phyloP scores from a whole-genome alignment of 192 early-diverging fungal genomes.

The Linnemannia schmuckeri region DNA sequence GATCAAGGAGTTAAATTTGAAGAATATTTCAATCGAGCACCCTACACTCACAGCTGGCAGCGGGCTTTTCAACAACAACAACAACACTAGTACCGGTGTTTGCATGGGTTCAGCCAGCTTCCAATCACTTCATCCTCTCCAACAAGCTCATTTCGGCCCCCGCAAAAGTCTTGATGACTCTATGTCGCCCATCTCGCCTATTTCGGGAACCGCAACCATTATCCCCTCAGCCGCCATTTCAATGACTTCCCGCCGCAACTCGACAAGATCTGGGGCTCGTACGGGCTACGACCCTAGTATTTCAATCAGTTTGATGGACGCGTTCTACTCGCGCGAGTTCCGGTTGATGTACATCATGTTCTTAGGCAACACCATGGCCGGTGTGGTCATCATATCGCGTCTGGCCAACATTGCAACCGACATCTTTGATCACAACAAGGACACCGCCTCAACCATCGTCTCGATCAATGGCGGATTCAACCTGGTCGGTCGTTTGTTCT shows the following conservation, averaged over 20 bases:
- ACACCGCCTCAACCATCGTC: constrained; percentile 65
- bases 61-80: not conserved
- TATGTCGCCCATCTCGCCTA: constrained; percentile 25
- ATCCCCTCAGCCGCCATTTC: constrained; percentile 22
- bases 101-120: not conserved
- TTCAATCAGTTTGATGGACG: constrained; percentile 66
- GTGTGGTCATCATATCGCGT: constrained; percentile 72
- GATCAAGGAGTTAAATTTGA: constrained; percentile 11
- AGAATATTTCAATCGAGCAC: constrained; percentile 10
- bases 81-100: not conserved
- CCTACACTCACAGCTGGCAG: not conserved
- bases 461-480: constrained; percentile 75
- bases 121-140: constrained; percentile 23
- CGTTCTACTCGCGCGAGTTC: constrained; percentile 69
- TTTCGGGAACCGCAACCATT: constrained; percentile 28
- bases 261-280: constrained; percentile 5
- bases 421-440: constrained; percentile 62
- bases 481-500: constrained; percentile 64
- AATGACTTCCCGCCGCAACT: constrained; percentile 32
- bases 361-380: constrained; percentile 71
- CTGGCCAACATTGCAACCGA: constrained; percentile 66
- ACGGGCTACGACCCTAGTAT: constrained; percentile 49
- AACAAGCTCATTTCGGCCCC: constrained; percentile 11
- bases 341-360: constrained; percentile 72
- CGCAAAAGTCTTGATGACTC: constrained; percentile 34